These are phyloP conservation scores for Beauveria medogensis DNA, from an alignment of 2,329 filamentous ascomycete genomes.

Conservation along the genomic window DNA sequence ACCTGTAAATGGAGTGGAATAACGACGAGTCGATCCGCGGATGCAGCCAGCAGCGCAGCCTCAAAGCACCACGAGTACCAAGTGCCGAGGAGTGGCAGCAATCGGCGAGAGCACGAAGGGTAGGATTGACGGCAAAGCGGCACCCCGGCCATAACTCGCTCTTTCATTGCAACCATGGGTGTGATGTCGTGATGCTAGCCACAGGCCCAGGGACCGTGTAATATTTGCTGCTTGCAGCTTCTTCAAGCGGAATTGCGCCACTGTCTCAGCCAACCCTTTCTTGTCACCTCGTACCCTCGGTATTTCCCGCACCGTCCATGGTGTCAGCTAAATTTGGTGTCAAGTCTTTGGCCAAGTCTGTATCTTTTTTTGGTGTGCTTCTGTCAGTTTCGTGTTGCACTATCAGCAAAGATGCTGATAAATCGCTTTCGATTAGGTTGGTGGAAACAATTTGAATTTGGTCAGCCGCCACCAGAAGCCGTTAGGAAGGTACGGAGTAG, in stretches of 20 bases:
- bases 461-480: not conserved
- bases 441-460: not conserved
- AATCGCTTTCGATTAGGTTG: not conserved
- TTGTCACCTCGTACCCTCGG: not conserved
- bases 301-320: not conserved
- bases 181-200: not conserved
- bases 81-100: not conserved
- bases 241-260: not conserved
- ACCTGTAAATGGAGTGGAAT: too few relatives aligned
- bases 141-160: not conserved
- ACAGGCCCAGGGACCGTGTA: too few relatives aligned
- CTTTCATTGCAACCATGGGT: not conserved
- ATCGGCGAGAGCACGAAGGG: not conserved
- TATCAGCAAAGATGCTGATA: not conserved
- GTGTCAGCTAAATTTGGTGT: not conserved
- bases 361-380: not conserved
- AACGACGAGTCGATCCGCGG: not conserved
- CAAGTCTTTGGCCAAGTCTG: too few relatives aligned
- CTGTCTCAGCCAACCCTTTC: not conserved
- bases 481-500: too few relatives aligned
- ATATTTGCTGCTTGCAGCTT: too few relatives aligned
- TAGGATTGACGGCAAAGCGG: constrained; percentile 6
- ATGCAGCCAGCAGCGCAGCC: not conserved
- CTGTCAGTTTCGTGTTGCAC: not conserved
- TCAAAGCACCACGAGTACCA: not conserved